Base-by-base conservation (phyloP, 192 early-diverging fungal species). In the Coemansia sp. region DNA sequence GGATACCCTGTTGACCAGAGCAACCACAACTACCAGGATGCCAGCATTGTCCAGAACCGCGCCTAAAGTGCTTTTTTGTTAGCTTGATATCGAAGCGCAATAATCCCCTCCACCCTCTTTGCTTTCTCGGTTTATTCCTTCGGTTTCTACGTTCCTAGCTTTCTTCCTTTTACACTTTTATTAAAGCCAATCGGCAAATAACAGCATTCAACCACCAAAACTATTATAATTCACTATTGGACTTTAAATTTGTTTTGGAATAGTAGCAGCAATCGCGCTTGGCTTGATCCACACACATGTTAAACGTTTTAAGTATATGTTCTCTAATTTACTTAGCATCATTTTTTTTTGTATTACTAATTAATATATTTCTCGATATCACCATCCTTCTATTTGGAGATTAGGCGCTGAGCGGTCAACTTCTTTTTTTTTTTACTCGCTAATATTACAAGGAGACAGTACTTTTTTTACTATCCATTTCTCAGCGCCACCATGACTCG, bases 31-130 rank as follows among this genome's bases (percentile, higher is more conserved):
- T 32, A 47, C 38, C 78, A 76, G 78, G 21, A 73, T 11, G 78
- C 73, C 28, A 65, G 70, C 63, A 81, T 81, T 61, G 70, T 81
- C 43, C 78, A 81, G 78, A 76, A 76, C 78, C 78, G 75, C 70
- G 47, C 32, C 39, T 81, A 82, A 74, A 47, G 55, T 32, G 30
- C n/a, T 58, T 21, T 28, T 33, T 58, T 21, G 8, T 10, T n/a
- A 23, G 30, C 30, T 35, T 58, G 55, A 33, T 33, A 35, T 30
- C 55, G 28, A 58, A 58, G 55, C 55, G 30, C 30, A 58, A 58
- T 58, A 35, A 58, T 35, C 28, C 55, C 16, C 46, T 28, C 11
- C 17, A 58, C 35, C 28, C 55, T 6, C 46, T 28, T 4, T 32
- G 28, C 63, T 49, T n/a, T n/a, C 21, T 35, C n/a, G 52, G 55